Conservation (phyloP, 2,329 filamentous ascomycete genomes). For the Fusarium protoensiforme region DNA sequence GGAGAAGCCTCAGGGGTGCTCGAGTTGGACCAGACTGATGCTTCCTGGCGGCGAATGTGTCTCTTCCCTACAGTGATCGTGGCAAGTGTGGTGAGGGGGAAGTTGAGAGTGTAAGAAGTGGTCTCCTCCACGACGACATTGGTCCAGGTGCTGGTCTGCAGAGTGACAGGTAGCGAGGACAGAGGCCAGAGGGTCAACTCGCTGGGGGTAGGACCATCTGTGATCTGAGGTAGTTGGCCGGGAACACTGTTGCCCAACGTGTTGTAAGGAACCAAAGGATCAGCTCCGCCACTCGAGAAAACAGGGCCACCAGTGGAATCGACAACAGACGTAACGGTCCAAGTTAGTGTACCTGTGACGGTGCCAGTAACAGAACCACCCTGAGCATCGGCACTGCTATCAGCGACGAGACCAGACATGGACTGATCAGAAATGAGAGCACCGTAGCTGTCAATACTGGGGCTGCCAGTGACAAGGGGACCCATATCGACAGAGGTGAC, state of each 20-base stretch:
- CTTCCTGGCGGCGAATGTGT: slow-evolving; percentile 43
- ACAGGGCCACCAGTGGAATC: slow-evolving; percentile 35
- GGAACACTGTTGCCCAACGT: slow-evolving; percentile 22
- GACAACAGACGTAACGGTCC: slow-evolving; percentile 40
- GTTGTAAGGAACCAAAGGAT: slow-evolving; percentile 30
- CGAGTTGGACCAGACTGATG: slow-evolving; percentile 48
- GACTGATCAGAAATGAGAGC: slow-evolving; percentile 17
- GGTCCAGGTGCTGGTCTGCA: slow-evolving; percentile 53
- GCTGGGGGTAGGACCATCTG: slow-evolving; percentile 39
- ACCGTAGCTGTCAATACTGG: slow-evolving; percentile 44
- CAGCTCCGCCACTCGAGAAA: slow-evolving; percentile 27
- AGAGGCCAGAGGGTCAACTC: slow-evolving; percentile 39
- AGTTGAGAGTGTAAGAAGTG: slow-evolving; percentile 54
- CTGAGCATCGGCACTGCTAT: slow-evolving; percentile 26
- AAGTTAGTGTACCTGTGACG: slow-evolving; percentile 37
- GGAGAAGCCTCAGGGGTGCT: slow-evolving; percentile 33
- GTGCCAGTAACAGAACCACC: slow-evolving; percentile 30
- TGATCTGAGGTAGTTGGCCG: slow-evolving; percentile 27
- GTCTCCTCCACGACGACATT: slow-evolving; percentile 53
- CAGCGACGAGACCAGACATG: slow-evolving; percentile 33
- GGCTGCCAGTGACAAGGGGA: slow-evolving; percentile 23
- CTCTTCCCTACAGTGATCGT: slow-evolving; percentile 47
- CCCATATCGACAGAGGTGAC: slow-evolving; percentile 15
- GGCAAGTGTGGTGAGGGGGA: slow-evolving; percentile 52
- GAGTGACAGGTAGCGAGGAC: slow-evolving; percentile 33